Evolutionary conservation across 805 yeast genomes (phyloP).

Genomic region (Nakazawaea wyomingensis): DNA sequence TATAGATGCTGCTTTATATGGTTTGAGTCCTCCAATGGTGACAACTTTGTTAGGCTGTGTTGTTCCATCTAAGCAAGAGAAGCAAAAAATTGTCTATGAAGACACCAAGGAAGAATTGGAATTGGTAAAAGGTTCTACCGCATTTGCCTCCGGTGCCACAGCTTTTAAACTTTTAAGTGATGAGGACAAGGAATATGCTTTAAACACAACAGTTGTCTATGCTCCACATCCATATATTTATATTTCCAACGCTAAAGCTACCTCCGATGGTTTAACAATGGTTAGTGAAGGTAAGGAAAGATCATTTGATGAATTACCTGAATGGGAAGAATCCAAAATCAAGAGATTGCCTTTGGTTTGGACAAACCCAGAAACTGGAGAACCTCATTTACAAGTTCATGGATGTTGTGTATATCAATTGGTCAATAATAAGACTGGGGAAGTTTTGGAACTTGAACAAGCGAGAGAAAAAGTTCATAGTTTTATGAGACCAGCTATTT

Average conservation of each 20-base stretch:
- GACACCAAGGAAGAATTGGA: conserved; percentile 58
- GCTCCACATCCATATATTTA: conserved; percentile 92
- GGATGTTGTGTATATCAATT: conserved; percentile 79
- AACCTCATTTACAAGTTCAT: conserved; percentile 81
- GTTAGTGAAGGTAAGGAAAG: conserved; percentile 73
- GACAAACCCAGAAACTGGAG: conserved; percentile 84
- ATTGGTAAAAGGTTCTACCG: conserved; percentile 82
- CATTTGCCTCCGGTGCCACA: conserved; percentile 78
- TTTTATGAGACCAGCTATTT: conserved; percentile 81
- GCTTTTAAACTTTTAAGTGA: conserved; percentile 65
- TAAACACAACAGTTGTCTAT: conserved; percentile 75
- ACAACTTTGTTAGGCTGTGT: conserved; percentile 81
- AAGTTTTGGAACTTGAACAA: conserved; percentile 56
- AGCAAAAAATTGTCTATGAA: conserved; percentile 61
- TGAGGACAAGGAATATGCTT: conserved; percentile 70
- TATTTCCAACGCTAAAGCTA: conserved; percentile 75
- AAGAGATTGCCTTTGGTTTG: conserved; percentile 82
- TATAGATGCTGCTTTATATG: conserved; percentile 86
- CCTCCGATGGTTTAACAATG: conserved; percentile 84
- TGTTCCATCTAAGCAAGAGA: conserved; percentile 66
- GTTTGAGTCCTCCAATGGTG: conserved; percentile 77
- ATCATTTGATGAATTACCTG: conserved; percentile 63
- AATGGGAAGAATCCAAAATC: conserved; percentile 76
- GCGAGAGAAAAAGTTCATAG: conserved; percentile 69
- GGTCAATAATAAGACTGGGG: conserved; percentile 48